These are phyloP conservation scores for Quercus bicolor DNA, from an alignment of 306 rosid species.

Conservation along the genomic window DNA sequence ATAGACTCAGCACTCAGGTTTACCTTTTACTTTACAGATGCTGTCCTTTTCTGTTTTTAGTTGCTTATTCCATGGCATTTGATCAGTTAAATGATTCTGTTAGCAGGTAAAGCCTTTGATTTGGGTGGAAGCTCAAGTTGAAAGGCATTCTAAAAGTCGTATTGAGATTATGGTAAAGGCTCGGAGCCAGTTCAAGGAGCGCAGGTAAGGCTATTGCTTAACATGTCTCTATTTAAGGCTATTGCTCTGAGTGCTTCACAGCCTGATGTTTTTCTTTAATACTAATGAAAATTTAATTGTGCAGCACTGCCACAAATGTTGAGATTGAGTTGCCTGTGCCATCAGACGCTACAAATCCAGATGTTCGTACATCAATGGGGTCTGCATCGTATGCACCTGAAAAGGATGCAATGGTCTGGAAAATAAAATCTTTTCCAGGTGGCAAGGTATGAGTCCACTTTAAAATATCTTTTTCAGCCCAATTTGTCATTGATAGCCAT, in stretches of 20 bases:
- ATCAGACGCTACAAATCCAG: constrained; percentile 88
- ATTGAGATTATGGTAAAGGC: constrained; percentile 91
- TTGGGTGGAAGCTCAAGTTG: constrained; percentile 98
- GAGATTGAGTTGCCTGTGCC: constrained; percentile 92
- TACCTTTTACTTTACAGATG: not conserved
- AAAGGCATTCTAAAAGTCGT: constrained; percentile 94
- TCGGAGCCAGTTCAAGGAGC: constrained; percentile 98
- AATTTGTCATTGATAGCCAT: not conserved
- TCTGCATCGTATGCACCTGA: constrained; percentile 98
- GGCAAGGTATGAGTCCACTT: constrained; percentile 69
- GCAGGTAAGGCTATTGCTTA: constrained; percentile 54
- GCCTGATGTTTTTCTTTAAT: constrained; percentile 16
- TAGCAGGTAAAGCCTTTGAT: constrained; percentile 87
- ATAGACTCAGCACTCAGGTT: constrained; percentile 97
- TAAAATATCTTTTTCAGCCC: constrained; percentile 13
- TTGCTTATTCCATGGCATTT: not conserved
- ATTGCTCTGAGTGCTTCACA: constrained; percentile 5
- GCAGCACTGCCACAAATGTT: constrained; percentile 93
- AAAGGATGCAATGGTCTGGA: constrained; percentile 87
- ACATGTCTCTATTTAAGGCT: constrained; percentile 9
- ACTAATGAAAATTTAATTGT: constrained; percentile 31
- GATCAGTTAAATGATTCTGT: not conserved
- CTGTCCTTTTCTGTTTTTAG: not conserved
- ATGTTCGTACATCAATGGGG: constrained; percentile 92
- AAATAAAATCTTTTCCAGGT: constrained; percentile 94